Evolutionary conservation across 2,329 filamentous ascomycete genomes (phyloP).

Genomic region (Lachnellula hyalina): DNA sequence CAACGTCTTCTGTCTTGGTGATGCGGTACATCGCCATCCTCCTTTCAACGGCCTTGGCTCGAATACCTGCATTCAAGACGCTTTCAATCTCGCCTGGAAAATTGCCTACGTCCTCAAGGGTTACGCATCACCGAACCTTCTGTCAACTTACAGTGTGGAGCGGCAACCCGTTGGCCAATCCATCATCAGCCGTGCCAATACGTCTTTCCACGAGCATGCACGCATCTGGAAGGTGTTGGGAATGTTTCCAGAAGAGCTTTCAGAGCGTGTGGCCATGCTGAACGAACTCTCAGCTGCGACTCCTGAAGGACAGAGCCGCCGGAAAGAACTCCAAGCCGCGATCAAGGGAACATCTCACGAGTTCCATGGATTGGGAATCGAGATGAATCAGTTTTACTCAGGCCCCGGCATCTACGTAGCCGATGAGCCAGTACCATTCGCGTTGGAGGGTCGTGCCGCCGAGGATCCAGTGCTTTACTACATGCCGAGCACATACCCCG

Average conservation of each 20-base stretch:
- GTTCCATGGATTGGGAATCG: constrained; percentile 51
- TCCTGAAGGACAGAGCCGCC: constrained; percentile 34
- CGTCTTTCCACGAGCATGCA: constrained; percentile 48
- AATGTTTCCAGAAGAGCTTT: constrained; percentile 34
- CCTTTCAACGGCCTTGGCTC: constrained; percentile 52
- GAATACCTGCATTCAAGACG: constrained; percentile 55
- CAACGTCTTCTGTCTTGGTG: constrained; percentile 47
- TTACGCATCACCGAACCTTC: constrained; percentile 34
- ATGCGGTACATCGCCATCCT: constrained; percentile 54
- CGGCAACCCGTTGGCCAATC: constrained; percentile 43
- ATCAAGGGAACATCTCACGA: constrained; percentile 42
- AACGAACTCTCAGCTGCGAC: constrained; percentile 37
- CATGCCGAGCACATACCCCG: constrained; percentile 50
- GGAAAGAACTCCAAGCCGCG: constrained; percentile 36
- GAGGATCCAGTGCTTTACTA: constrained; percentile 40
- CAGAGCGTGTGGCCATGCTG: constrained; percentile 36
- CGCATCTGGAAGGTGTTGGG: constrained; percentile 43
- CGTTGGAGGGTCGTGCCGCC: constrained; percentile 15
- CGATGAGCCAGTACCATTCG: constrained; percentile 27
- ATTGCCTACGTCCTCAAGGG: constrained; percentile 42
- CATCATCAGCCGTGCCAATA: constrained; percentile 50
- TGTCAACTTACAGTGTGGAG: constrained; percentile 41
- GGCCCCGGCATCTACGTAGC: constrained; percentile 42
- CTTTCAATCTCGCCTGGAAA: constrained; percentile 53
- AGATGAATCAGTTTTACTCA: constrained; percentile 54